Base-by-base conservation (phyloP, 192 early-diverging fungal species). In the Podila epigama region DNA sequence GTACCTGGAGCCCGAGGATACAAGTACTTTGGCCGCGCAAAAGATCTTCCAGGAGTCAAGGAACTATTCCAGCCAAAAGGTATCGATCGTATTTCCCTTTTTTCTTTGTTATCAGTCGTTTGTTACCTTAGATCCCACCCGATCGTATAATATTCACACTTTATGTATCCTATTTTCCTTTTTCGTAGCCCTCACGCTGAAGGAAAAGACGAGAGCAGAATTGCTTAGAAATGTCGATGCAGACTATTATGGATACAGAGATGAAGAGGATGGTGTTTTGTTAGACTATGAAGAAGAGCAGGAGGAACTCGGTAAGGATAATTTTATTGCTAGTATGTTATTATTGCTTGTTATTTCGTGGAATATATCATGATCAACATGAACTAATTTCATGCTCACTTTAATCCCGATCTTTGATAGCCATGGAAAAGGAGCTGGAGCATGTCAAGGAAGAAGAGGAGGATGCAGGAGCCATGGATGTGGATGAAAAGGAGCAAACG, bases 11-110 rank as follows among this genome's bases (percentile, higher is more conserved):
- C 87, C 41, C 81, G 92, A 44, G 96, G 96, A 68, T 99, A 98
- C 87, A 94, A 92, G 77, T 99, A 98, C 75, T 99, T 98, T 89
- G 96, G 97, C 10, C 91, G 95, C 31, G 96, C 97, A 52, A 94
- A 91, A 64, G 93, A 97, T 54, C 83, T 99, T 53, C 95, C 95
- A 0, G 96, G 94, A 31, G 96, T 99, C 44, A 89, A 90, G 68
- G 96, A 99, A 75, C 77, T 98, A 51, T 92, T 99, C 75, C 93
- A 94, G 54, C 80, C 90, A 73, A 81, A 90, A 77, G 83, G 92
- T 94, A 80, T 36, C 63, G 41, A 0, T 6, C 27, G 12, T 22
- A 42, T 27, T 8, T 33, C 0, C 5, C 18, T 25, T 56, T 39
- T 33, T 60, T 29, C n/a, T n/a, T n/a, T n/a, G n/a, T n/a, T n/a